Evolutionary conservation across 768 basidiomycete genomes (phyloP), one percentile per base, ranked within the genome.

Genomic region (Mycena polygramma): DNA sequence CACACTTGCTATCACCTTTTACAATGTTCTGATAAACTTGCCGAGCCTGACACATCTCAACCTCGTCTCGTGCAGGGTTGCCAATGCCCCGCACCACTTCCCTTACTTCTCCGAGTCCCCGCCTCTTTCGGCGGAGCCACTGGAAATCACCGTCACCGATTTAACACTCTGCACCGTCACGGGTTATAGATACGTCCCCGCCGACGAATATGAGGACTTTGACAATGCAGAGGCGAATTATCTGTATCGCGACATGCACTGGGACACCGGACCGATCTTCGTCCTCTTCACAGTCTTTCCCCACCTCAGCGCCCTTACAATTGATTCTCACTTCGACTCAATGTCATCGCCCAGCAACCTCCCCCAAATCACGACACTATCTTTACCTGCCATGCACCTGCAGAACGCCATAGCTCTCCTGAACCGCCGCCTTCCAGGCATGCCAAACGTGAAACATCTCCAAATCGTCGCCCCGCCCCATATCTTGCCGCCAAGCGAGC

Each of bases 101-200:
- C 63, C 64, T 2, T 35, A 57, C n/a, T n/a, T n/a, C n/a, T n/a
- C n/a, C n/a, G 26, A 35, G 1, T 57, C 24, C 37, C 64, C 57
- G 13, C 49, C 55, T 5, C 39, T 58, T 20, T 26, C 14, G 8
- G 5, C 11, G 6, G 41, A 45, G 2, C 20, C 41, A 15, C 7
- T 15, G 2, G 43, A 14, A 8, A 46, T 46, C 26, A 19, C 36
- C 35, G n/a, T 55, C 45, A 64, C 53, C 30, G 7, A 55, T 22
- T 53, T 64, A 19, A 45, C 53, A 2, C 15, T 64, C 41, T 22
- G 30, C 17, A 37, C 35, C 19, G 63, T 54, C 11, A 10, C 20
- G 1, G 9, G 19, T 11, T 39, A 39, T 30, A n/a, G 22, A 7
- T 7, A 3, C 26, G 26, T 20, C 59, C 30, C 35, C 13, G 39